Evolutionary conservation across 148 eudicot species (phyloP), one percentile per base, ranked within the genome.

Genomic region (Fallopia convolvulus): DNA sequence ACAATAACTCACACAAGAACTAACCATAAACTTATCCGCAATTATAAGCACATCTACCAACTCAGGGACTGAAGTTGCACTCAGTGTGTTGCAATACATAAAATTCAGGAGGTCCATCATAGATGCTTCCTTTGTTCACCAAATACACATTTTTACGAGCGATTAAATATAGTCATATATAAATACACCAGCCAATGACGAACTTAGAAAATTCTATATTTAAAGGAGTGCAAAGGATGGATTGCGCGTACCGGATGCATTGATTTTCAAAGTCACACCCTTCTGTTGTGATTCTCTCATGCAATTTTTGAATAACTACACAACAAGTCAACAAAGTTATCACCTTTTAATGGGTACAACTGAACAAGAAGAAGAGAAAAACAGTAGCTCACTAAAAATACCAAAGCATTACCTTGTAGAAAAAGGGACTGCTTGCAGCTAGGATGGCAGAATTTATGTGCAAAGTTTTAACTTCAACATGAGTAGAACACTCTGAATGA

Each of bases 261-360:
- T 33, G 44, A 33, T 15, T 40, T 2, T 87, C 75, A 94, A 79
- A 26, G 99, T 88, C 72, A 94, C 97, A 63, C 90, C 93, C 76
- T 92, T 86, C 83, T 92, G 92, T 79, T 90, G 95, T 5, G 99
- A 94, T 84, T 94, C 99, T 77, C 83, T 89, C 99, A 94, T 94
- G 52, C 97, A 97, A 80, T 94, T 94, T 53, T 97, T 90, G 83
- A 93, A 93, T 32, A 93, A 82, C 98, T 93, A 21, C 66, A 60
- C 21, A 5, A 53, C n/a, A n/a, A n/a, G n/a, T n/a, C n/a, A n/a
- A n/a, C 3, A 53, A 15, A 55, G n/a, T 2, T 5, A 13, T 44
- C 61, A 74, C 10, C 48, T 42, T 26, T 42, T 50, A 50, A 42
- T 42, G 15, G 18, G 15, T 5, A 50, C 6, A 4, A 50, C 18